Evolutionary conservation across 2,329 filamentous ascomycete genomes (phyloP), one percentile per base, ranked within the genome.

Genomic region (Fusarium denticulatum): DNA sequence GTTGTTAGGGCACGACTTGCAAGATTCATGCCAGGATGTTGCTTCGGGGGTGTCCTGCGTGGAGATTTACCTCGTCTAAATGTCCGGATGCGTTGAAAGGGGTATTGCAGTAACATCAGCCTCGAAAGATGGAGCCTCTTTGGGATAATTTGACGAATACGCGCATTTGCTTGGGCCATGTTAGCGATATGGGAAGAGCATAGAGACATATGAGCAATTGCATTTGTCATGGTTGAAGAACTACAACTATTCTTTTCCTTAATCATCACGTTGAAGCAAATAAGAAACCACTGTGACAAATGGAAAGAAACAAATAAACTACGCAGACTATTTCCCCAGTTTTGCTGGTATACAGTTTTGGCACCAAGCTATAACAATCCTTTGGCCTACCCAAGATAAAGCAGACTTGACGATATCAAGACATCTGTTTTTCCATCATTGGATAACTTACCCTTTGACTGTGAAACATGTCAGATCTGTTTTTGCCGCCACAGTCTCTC

Each of bases 1-100:
- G 3, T 0, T 24, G 47, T 49, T 55, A 53, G n/a, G 11, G 12
- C 6, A 3, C 5, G 20, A 45, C 66, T 30, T 30, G 24, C 12
- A 2, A 14, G 24, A 59, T 46, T 24, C 3, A 24, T 7, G 24
- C 32, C 3, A 1, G 15, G 49, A 45, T 26, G 39, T 58, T 6
- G 3, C 16, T 45, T n/a, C 5, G 1, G 4, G 7, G 2, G 9
- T 22, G 5, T 15, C 32, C 1, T 6, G 2, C 3, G 18, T 18
- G 13, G 9, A 4, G 14, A 45, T 26, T 22, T 46, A 59, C 40
- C 60, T 62, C 50, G 60, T 62, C 16, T 62, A 62, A 58, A 58
- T 32, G 24, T 14, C 60, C 40, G 15, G 24, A 62, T 26, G 13
- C 28, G 40, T 13, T 39, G 16, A 30, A 8, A 11, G 10, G 3